Evolutionary conservation across 441 rosid genomes (phyloP), one percentile per base, ranked within the genome.

Genomic region (Gossypium davidsonii): DNA sequence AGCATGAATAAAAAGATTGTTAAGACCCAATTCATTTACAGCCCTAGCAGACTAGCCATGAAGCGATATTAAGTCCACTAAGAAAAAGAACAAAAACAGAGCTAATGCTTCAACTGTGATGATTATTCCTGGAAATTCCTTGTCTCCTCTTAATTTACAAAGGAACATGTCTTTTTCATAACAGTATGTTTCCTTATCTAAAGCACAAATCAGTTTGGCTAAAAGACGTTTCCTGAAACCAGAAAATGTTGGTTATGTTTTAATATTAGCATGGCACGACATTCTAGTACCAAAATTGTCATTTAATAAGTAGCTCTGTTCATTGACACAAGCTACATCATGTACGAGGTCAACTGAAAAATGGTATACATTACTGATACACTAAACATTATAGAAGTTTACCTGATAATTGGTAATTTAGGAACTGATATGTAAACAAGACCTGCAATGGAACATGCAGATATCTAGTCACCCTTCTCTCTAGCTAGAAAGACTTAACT

Each of bases 401-500:
- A 44, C 55, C 55, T 46, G 39, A 66, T 23, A 48, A 66, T 66
- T 66, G 56, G 49, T 66, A 48, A 66, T 23, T 23, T 14, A 61
- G 18, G 21, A 48, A 21, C 34, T 46, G 70, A 66, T 21, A 12
- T 65, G 37, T 21, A 28, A 28, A 28, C 65, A 6, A 44, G 25
- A 44, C 12, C 55, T 44, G 55, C 28, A 44, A 65, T 18, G 15
- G 55, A 44, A 21, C 17, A 5, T 66, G 70, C 11, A 46, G 56
- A 66, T 65, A 23, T 44, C 37, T 5, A 21, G 12, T 6, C 56
- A 65, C 70, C 55, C 55, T 20, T 65, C 55, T 46, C 73, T 20
- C 39, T 2, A 70, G 61, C 31, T 34, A 55, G 63, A 17, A 67
- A 44, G 57, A 67, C 56, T 67, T 67, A 67, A 20, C 57, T 25